Base-by-base conservation (phyloP, 1,284 basidiomycete species). In the Malassezia pachydermatis region DNA sequence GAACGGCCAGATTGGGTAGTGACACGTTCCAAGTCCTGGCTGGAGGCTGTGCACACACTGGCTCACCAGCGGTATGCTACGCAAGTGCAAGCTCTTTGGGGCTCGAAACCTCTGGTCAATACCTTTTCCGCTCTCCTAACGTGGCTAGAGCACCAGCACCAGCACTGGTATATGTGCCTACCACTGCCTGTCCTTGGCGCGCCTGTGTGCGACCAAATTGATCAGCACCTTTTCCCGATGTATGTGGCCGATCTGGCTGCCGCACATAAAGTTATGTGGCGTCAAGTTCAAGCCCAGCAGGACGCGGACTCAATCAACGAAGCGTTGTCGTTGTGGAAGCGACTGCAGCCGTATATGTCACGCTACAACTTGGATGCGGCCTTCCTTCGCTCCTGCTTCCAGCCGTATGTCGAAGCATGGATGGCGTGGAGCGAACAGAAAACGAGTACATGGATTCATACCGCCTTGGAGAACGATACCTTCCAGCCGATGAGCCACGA, bases 391-490 rank as follows among this genome's bases (percentile, higher is more conserved):
- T 54, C 60, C 30, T 87, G 86, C 74, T 96, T 96, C 65, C 84
- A 86, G 70, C 81, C 84, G 2, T 88, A 88, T 69, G 85, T 96
- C 9, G 78, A 81, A 4, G 81, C 85, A 55, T 99, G 92, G 92
- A 75, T 99, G 7, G 67, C 81, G n/a, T 83, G 84, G 54, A 94
- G 88, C 0, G 87, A 92, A 58, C 80, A 77, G 52, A 95, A 88
- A 75, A 96, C 92, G 5, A 78, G 79, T 35, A 84, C 89, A 60
- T 99, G 94, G 94, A 89, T 95, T 9, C 48, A 56, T 48, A 65
- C 62, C 24, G 68, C 68, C 8, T 52, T 70, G 29, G 54, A 45
- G 32, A 54, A 51, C 34, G 68, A 71, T 43, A 35, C 42, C 4
- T 69, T 71, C 29, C 79, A 86, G 70, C 82, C 88, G 3, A 56